Base-by-base conservation (phyloP, 176 grass and related monocot species). In the Carex myosuroides region DNA sequence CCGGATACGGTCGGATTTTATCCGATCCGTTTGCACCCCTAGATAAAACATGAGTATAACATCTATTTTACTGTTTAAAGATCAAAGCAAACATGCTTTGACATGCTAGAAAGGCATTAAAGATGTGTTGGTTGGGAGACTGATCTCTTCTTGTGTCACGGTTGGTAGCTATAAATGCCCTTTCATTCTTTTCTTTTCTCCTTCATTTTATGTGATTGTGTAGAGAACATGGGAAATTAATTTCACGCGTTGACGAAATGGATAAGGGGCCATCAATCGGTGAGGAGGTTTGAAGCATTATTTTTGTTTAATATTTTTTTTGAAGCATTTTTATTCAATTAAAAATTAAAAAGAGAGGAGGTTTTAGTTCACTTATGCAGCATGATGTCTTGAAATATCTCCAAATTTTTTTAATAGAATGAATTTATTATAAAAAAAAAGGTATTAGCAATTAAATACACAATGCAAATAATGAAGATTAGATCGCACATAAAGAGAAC, bases 171-270 rank as follows among this genome's bases (percentile, higher is more conserved):
- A 13, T 74, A 53, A 75, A 75, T 53, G 46, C 8, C 14, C 46
- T 29, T 54, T 0, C 41, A 16, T 48, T 52, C 1, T 14, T n/a
- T 70, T 70, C 16, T 69, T 41, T 70, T 41, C 17, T 70, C 13
- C 16, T 17, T 26, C 10, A 4, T 74, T 74, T 75, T 75, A 3
- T 30, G 10, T 16, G 46, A 54, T 73, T 1, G 12, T 8, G 12
- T 29, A 6, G 71, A 75, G 71, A 75, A 54, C 71, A 75, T 75
- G 71, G 71, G 46, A 30, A 54, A 54, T 75, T 75, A 54, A 75
- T 75, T 54, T 75, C 21, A 75, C 71, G 71, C 71, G 71, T 75
- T 75, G 46, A 75, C 71, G 11, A 5, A 73, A 30, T 30, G 44
- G 46, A 75, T 29, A 53, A 14, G 46, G 71, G 48, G 12, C 71